Conservation (phyloP, 2,329 filamentous ascomycete genomes). For the Zymoseptoria crescenta region DNA sequence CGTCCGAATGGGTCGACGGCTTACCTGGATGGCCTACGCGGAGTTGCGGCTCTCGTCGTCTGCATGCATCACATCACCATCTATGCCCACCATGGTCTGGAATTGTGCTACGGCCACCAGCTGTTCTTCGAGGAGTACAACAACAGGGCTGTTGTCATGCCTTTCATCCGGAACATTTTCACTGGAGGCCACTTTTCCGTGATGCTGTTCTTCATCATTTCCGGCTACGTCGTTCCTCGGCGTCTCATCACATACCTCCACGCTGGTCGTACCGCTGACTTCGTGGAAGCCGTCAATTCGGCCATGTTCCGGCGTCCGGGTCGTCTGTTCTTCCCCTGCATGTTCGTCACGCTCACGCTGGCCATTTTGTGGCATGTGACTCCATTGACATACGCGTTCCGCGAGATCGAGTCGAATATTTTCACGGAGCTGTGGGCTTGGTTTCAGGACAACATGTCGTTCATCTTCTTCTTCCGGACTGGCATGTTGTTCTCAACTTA, state of each 20-base stretch:
- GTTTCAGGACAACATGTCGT: slow-evolving; percentile 55
- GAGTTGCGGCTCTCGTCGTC: slow-evolving; percentile 58
- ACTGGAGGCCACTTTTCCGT: slow-evolving; percentile 54
- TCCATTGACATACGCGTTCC: slow-evolving; percentile 36
- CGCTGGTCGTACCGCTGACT: slow-evolving; percentile 28
- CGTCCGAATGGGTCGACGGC: slow-evolving; percentile 36
- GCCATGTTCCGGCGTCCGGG: slow-evolving; percentile 44
- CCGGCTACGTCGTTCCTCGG: slow-evolving; percentile 42
- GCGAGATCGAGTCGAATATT: slow-evolving; percentile 33
- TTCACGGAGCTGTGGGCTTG: slow-evolving; percentile 43
- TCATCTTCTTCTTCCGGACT: slow-evolving; percentile 56
- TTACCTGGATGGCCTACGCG: slow-evolving; percentile 57
- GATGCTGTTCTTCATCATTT: slow-evolving; percentile 45
- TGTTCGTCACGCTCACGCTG: slow-evolving; percentile 47
- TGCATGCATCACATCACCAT: slow-evolving; percentile 53
- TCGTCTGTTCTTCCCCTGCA: slow-evolving; percentile 44
- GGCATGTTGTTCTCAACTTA: slow-evolving; percentile 22
- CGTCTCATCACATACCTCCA: slow-evolving; percentile 33
- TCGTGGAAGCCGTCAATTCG: slow-evolving; percentile 39
- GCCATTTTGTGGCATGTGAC: slow-evolving; percentile 48
- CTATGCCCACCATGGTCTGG: slow-evolving; percentile 48
- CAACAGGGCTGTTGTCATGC: slow-evolving; percentile 41
- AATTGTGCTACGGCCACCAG: slow-evolving; percentile 25
- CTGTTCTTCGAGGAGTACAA: slow-evolving; percentile 34
- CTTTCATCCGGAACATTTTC: slow-evolving; percentile 52